Percentiles rank a stretch among this genome's conserved stretches.
These are phyloP conservation scores for Mucor sp. DNA, from an alignment of 371 early-diverging fungal genomes.

Conservation along the genomic window DNA sequence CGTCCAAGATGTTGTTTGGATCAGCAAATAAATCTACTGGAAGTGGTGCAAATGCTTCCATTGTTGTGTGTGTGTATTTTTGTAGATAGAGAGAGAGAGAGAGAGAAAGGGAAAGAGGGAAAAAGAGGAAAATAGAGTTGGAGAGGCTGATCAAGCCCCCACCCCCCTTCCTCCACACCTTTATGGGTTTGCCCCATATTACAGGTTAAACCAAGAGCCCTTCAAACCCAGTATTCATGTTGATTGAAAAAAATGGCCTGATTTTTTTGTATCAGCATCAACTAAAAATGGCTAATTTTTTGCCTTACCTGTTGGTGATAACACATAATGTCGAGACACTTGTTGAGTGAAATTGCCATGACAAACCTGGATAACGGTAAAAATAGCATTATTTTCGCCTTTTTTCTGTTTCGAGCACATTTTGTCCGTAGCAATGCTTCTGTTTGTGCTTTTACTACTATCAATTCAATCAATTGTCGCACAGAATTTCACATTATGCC, in stretches of 20 bases:
- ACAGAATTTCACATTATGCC: too few relatives aligned
- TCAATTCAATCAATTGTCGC: too few relatives aligned
- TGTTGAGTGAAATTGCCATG: background rate
- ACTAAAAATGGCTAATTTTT: background rate
- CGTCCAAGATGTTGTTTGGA: constrained; percentile 7
- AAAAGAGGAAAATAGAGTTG: background rate
- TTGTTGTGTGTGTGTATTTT: background rate
- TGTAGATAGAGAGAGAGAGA: background rate
- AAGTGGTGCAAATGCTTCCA: constrained; percentile 31
- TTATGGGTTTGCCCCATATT: background rate
- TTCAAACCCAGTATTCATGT: background rate
- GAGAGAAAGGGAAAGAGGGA: background rate
- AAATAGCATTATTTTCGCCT: too few relatives aligned
- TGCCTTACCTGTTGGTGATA: background rate
- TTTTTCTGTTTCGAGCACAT: too few relatives aligned
- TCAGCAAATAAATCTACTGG: constrained; percentile 26
- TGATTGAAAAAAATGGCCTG: background rate
- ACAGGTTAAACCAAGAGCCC: background rate
- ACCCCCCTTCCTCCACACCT: background rate
- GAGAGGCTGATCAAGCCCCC: background rate
- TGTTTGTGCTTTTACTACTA: too few relatives aligned
- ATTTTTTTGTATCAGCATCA: background rate
- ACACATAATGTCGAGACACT: background rate
- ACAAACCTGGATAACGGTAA: too few relatives aligned
- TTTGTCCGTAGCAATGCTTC: too few relatives aligned